These are phyloP conservation scores for Scutellaria galericulata DNA, from an alignment of 257 asterid genomes.

Conservation along the genomic window DNA sequence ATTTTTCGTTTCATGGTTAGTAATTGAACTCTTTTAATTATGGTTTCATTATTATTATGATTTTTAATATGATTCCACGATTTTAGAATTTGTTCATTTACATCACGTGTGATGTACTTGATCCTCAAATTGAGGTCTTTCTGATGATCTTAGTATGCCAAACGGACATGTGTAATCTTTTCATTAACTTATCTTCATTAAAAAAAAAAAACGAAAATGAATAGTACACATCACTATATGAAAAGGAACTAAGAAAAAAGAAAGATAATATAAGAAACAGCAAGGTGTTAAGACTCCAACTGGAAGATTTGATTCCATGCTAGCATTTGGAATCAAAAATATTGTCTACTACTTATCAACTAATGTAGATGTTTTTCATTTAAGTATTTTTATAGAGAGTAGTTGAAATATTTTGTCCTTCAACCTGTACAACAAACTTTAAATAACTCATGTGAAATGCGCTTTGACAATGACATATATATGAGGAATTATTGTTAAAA, in stretches of 20 bases:
- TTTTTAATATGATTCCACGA: too few relatives aligned
- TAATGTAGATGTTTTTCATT: neutral
- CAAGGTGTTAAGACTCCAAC: neutral
- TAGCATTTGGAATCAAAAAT: neutral
- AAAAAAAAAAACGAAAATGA: too few relatives aligned
- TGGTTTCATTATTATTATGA: neutral
- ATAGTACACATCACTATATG: too few relatives aligned
- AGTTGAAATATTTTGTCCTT: slow-evolving; percentile 18
- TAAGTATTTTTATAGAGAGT: too few relatives aligned
- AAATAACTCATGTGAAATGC: slow-evolving; percentile 13
- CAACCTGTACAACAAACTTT: neutral
- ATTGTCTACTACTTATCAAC: neutral
- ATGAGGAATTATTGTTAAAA: neutral
- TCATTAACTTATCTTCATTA: too few relatives aligned
- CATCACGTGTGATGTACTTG: too few relatives aligned
- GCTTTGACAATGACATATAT: slow-evolving; percentile 12
- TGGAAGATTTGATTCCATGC: neutral
- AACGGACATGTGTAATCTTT: too few relatives aligned
- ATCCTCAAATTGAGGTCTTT: too few relatives aligned
- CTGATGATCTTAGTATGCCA: too few relatives aligned
- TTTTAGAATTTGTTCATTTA: too few relatives aligned
- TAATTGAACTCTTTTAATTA: neutral
- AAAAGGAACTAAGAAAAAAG: neutral
- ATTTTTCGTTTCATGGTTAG: neutral
- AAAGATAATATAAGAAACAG: neutral